Percentiles rank a stretch among this genome's conserved stretches.
Evolutionary conservation across 305 asterid species (phyloP).

Genomic region (Fraxinus sp.): DNA sequence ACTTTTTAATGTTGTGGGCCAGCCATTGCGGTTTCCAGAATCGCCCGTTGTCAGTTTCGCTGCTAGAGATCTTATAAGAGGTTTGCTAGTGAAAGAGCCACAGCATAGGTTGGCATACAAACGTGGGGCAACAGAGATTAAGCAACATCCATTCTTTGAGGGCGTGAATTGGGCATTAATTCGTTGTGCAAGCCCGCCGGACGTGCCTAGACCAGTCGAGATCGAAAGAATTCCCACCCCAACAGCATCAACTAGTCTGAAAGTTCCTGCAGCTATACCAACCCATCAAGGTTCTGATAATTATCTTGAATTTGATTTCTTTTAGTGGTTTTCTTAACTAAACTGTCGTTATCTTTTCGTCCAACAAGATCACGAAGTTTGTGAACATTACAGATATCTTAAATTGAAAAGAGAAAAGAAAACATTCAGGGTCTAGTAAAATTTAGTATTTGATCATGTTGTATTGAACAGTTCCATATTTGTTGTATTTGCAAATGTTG

Average conservation of each 20-base stretch:
- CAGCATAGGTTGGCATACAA: slow-evolving; percentile 82
- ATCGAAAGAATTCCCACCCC: slow-evolving; percentile 55
- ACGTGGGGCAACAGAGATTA: slow-evolving; percentile 90
- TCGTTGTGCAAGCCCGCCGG: slow-evolving; percentile 89
- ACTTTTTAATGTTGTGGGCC: slow-evolving; percentile 89
- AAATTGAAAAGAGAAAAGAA: background rate
- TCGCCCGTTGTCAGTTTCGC: slow-evolving; percentile 82
- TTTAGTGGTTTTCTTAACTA: slow-evolving; percentile 29
- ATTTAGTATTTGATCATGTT: slow-evolving; percentile 19
- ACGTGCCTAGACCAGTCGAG: slow-evolving; percentile 73
- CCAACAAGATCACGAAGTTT: slow-evolving; percentile 18
- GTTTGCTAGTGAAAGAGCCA: slow-evolving; percentile 85
- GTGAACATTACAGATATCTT: slow-evolving; percentile 22
- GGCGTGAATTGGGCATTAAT: slow-evolving; percentile 97
- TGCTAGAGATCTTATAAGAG: slow-evolving; percentile 79
- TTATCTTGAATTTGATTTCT: slow-evolving; percentile 85
- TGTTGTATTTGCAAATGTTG: slow-evolving; percentile 35
- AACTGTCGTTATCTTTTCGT: slow-evolving; percentile 15
- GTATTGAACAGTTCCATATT: background rate
- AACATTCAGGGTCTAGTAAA: background rate
- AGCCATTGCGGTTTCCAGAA: slow-evolving; percentile 84
- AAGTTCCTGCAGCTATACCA: slow-evolving; percentile 34
- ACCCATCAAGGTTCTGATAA: slow-evolving; percentile 45
- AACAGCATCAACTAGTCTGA: slow-evolving; percentile 38
- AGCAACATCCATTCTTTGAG: slow-evolving; percentile 94